Evolutionary conservation across 2,329 filamentous ascomycete species (phyloP).

Genomic region (Tolypocladium paradoxum): DNA sequence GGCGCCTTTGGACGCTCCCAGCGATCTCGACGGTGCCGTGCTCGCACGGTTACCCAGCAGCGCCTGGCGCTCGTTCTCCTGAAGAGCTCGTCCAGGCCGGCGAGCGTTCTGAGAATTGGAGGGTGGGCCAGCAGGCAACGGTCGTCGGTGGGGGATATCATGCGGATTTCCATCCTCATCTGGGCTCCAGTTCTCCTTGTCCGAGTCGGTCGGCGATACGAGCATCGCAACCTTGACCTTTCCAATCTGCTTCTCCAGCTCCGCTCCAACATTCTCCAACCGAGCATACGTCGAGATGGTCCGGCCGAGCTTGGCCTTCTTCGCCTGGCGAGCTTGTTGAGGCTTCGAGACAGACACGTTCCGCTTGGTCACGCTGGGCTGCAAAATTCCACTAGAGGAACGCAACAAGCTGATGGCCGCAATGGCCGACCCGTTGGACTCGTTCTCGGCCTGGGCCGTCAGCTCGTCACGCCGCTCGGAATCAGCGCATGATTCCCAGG

Average conservation of each 20-base stretch:
- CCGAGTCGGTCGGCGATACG: conserved; percentile 52
- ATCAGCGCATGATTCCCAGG: conserved; percentile 87
- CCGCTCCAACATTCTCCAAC: conserved; percentile 34
- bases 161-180: conserved; percentile 34
- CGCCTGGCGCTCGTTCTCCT: conserved; percentile 25
- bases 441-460: conserved; percentile 70
- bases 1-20: conserved; percentile 19
- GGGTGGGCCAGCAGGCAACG: conserved; percentile 21
- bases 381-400: conserved; percentile 47
- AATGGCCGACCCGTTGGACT: conserved; percentile 67
- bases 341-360: conserved; percentile 37
- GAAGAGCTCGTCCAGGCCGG: conserved; percentile 29
- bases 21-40: conserved; percentile 27
- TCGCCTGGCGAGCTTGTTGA: conserved; percentile 28
- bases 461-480: conserved; percentile 68
- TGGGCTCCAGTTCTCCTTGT: conserved; percentile 86
- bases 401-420: conserved; percentile 74
- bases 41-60: conserved; percentile 26
- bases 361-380: conserved; percentile 53
- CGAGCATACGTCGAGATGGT: conserved; percentile 52
- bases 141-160: conserved; percentile 19
- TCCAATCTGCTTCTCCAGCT: conserved; percentile 13
- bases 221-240: conserved; percentile 30
- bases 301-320: conserved; percentile 52
- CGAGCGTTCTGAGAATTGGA: conserved; percentile 23